phyloP scores from a whole-genome alignment of 306 rosid genomes.

The Medicago ruthenica region DNA sequence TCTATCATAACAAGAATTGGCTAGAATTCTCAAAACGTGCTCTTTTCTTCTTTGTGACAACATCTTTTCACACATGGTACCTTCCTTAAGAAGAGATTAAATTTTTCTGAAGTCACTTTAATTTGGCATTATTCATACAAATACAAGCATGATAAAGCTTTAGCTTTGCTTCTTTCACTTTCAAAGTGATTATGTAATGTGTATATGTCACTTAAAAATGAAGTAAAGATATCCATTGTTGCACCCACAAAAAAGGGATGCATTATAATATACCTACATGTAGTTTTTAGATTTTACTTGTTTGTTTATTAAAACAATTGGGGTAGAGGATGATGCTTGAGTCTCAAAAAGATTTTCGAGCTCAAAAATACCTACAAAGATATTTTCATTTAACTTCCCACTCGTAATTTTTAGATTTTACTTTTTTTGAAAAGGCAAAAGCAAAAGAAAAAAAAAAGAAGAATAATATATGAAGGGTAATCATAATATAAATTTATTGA shows the following conservation, averaged over 20 bases:
- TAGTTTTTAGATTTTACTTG: no score
- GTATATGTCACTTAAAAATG: slow-evolving; percentile 25
- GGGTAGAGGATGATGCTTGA: no score
- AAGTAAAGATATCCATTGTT: slow-evolving; percentile 37
- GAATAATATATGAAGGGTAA: no score
- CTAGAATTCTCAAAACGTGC: background rate
- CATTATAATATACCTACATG: no score
- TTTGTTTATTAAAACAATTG: no score
- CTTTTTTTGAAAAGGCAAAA: no score
- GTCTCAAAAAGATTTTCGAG: no score
- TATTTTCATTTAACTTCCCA: no score
- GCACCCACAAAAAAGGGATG: background rate
- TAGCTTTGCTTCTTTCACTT: slow-evolving; percentile 21
- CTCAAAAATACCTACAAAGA: no score
- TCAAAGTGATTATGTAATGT: slow-evolving; percentile 14
- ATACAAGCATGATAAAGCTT: background rate
- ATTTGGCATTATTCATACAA: background rate
- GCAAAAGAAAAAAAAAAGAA: no score
- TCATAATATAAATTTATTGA: no score
- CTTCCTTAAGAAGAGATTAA: background rate
- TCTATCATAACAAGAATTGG: background rate
- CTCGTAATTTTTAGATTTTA: no score
- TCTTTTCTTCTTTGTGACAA: background rate
- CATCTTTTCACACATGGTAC: slow-evolving; percentile 44
- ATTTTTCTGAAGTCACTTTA: background rate